These are phyloP conservation scores for Vaccinium corymbosum DNA, from an alignment of 148 eudicot genomes.

Conservation along the genomic window DNA sequence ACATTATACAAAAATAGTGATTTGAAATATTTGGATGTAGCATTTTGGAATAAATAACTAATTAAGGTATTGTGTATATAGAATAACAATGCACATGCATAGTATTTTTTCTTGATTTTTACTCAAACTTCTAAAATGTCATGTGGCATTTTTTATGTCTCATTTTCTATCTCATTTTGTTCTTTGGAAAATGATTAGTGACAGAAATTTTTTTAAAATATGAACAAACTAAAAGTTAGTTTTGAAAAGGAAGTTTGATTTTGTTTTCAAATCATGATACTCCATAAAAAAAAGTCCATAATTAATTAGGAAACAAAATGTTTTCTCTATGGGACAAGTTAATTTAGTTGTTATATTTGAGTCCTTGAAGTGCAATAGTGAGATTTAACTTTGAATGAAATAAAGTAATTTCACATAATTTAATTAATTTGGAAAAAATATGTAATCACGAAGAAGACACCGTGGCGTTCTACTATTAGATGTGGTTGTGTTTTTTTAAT, in stretches of 20 bases:
- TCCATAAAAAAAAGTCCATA: neutral
- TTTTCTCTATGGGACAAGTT: neutral
- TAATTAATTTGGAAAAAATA: neutral
- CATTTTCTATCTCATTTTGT: neutral
- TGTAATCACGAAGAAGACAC: neutral
- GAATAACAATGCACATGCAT: no score
- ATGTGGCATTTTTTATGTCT: neutral
- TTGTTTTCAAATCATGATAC: neutral
- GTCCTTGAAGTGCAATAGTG: neutral
- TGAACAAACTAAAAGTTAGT: neutral
- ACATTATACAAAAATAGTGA: no score
- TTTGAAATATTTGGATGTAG: neutral
- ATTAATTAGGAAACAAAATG: no score
- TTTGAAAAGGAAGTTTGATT: neutral
- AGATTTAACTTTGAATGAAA: neutral
- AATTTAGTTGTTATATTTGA: neutral
- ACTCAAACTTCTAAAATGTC: neutral
- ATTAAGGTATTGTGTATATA: neutral
- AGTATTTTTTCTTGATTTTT: neutral
- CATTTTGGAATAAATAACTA: neutral
- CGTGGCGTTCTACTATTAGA: neutral
- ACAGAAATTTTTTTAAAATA: neutral
- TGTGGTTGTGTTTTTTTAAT: neutral
- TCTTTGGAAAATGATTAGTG: no score
- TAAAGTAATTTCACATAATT: no score